Evolutionary conservation across 495 filamentous ascomycete species (phyloP).

Genomic region (Daldinia vernicosa): DNA sequence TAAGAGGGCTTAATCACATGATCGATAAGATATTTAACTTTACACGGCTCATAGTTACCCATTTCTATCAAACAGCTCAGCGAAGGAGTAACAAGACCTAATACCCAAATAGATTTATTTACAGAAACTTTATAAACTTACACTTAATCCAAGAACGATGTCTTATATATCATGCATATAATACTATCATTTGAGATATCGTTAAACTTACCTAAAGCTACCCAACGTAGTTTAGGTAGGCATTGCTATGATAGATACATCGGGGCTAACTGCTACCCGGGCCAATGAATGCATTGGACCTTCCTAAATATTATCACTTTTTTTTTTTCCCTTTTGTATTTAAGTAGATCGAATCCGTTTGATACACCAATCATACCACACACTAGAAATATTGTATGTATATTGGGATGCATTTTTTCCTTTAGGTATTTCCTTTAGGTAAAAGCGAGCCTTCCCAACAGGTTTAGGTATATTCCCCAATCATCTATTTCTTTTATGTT

Average conservation of each 20-base stretch:
- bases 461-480: neutral
- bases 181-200: neutral
- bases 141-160: neutral
- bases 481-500: neutral
- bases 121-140: neutral
- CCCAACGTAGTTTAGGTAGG: constrained; percentile 22
- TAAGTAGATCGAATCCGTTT: constrained; percentile 1
- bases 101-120: neutral
- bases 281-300: constrained; percentile 18
- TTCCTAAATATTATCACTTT: constrained; percentile 21
- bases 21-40: constrained; percentile 16
- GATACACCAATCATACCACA: constrained; percentile 25
- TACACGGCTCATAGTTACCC: neutral
- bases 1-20: constrained; percentile 32
- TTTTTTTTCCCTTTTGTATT: constrained; percentile 2
- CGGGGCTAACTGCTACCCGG: neutral
- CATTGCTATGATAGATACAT: constrained; percentile 10
- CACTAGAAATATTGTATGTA: constrained; percentile 8
- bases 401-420: constrained; percentile 7
- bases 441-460: constrained; percentile 4
- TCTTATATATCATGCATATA: neutral
- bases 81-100: neutral
- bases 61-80: neutral
- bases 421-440: constrained; percentile 4
- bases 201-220: constrained; percentile 3